phyloP scores from a whole-genome alignment of 2,329 filamentous ascomycete genomes.

The Ceratocystiopsis sp. region DNA sequence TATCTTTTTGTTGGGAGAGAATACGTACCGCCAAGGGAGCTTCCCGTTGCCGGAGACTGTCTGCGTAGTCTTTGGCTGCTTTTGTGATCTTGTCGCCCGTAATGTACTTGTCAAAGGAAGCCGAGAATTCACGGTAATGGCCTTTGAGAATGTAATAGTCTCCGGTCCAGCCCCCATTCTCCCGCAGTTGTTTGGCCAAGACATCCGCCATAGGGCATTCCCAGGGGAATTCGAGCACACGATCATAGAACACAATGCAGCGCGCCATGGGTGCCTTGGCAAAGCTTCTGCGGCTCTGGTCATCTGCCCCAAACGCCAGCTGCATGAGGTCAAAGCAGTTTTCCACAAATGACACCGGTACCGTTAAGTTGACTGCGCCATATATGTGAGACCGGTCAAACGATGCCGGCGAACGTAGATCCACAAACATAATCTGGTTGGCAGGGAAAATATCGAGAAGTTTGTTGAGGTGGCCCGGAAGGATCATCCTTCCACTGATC shows the following conservation, averaged over 20 bases:
- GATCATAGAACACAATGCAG: conserved; percentile 36
- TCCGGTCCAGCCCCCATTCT: conserved; percentile 29
- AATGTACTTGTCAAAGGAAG: conserved; percentile 34
- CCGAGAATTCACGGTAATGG: conserved; percentile 36
- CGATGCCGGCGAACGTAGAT: conserved; percentile 28
- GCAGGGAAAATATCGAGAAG: conserved; percentile 32
- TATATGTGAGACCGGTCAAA: conserved; percentile 35
- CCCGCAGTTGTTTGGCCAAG: conserved; percentile 26
- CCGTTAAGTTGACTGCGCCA: conserved; percentile 33
- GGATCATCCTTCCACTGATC: conserved; percentile 26
- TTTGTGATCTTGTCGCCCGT: conserved; percentile 24
- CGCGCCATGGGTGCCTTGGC: conserved; percentile 27
- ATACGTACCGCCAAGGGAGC: no score
- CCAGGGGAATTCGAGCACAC: conserved; percentile 29
- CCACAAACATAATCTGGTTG: conserved; percentile 29
- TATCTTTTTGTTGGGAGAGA: no score
- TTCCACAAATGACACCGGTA: conserved; percentile 30
- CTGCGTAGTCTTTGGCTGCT: conserved; percentile 22
- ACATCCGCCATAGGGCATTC: conserved; percentile 32
- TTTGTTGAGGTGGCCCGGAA: conserved; percentile 31
- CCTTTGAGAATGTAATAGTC: conserved; percentile 38
- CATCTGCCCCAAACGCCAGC: conserved; percentile 27
- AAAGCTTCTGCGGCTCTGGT: conserved; percentile 28
- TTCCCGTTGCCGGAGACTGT: conserved; percentile 19
- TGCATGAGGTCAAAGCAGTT: conserved; percentile 33